Evolutionary conservation across 202 grass and related monocot species (phyloP).

Genomic region (Setaria viridis): DNA sequence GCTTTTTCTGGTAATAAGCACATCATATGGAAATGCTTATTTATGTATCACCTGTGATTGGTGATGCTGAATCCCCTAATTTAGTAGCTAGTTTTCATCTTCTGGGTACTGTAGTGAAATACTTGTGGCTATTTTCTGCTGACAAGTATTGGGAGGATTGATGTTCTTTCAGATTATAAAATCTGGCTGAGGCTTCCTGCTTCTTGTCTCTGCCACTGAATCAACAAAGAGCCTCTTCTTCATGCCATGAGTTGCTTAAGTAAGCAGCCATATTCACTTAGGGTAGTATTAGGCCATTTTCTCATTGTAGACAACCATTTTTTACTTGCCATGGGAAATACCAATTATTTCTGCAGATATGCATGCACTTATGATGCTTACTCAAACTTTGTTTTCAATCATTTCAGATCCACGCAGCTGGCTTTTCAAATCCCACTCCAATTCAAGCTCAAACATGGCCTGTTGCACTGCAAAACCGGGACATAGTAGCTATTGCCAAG

Average conservation of each 20-base stretch:
- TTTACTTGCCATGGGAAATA: slow-evolving; percentile 11
- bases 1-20: slow-evolving; percentile 39
- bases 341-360: slow-evolving; percentile 29
- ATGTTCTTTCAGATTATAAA: slow-evolving; percentile 76
- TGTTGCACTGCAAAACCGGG: slow-evolving; percentile 84
- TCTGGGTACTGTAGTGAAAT: slow-evolving; percentile 63
- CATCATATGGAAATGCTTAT: slow-evolving; percentile 46
- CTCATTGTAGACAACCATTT: slow-evolving; percentile 27
- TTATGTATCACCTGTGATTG: slow-evolving; percentile 50
- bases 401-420: slow-evolving; percentile 81
- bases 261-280: slow-evolving; percentile 89
- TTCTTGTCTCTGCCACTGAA: slow-evolving; percentile 88
- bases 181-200: slow-evolving; percentile 80
- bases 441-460: slow-evolving; percentile 99
- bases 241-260: slow-evolving; percentile 87
- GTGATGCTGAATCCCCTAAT: slow-evolving; percentile 52
- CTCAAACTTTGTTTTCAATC: slow-evolving; percentile 15
- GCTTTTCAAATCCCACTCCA: slow-evolving; percentile 85
- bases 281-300: slow-evolving; percentile 60
- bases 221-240: slow-evolving; percentile 69
- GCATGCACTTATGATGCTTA: slow-evolving; percentile 35
- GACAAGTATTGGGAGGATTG: slow-evolving; percentile 71
- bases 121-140: slow-evolving; percentile 74
- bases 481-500: slow-evolving; percentile 98
- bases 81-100: slow-evolving; percentile 52